Evolutionary conservation across 2,329 filamentous ascomycete species (phyloP), one percentile per base, ranked within the genome.

Genomic region (Torrubiellomyces zombiae): DNA sequence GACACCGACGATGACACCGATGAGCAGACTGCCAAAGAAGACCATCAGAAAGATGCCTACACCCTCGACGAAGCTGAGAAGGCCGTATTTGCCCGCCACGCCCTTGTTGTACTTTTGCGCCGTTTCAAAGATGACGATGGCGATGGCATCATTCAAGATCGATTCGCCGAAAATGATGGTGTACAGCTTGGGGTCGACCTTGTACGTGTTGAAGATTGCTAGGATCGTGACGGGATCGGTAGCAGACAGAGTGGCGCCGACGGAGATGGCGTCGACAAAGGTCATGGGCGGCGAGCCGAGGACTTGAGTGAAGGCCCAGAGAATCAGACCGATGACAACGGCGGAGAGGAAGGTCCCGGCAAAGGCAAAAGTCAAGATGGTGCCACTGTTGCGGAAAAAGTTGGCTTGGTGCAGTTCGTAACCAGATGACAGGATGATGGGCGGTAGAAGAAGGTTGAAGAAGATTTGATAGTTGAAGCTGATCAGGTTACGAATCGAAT

Each of bases 381-480:
- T 91, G 33, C 89, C 86, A 32, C 95, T 93, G 44, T 98, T 93
- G 36, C 86, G 77, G 55, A 98, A 98, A 65, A 98, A 98, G 57
- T 98, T 98, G 39, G 81, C 85, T 56, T 98, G 89, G 50, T 98
- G 89, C 32, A 98, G 55, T 53, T 98, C 89, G 55, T 95, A 98
- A 27, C 89, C 89, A 10, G 86, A 94, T 10, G 85, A 86, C 15
- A 98, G 66, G 47, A 98, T 98, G 47, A 98, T 98, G 28, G 89
- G 89, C 18, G 89, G 89, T n/a, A 98, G 77, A 9, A 98, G 70
- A 22, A 98, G 69, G 52, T 98, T 98, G 64, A 98, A 98, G 63
- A 98, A 98, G 61, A 95, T 93, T 47, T 95, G 85, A 50, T 94
- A 94, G 58, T 95, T 79, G 61, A 98, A 98, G 52, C 77, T 92